Conservation (phyloP, 2,329 filamentous ascomycete genomes). For the Stachybotrys elegans region DNA sequence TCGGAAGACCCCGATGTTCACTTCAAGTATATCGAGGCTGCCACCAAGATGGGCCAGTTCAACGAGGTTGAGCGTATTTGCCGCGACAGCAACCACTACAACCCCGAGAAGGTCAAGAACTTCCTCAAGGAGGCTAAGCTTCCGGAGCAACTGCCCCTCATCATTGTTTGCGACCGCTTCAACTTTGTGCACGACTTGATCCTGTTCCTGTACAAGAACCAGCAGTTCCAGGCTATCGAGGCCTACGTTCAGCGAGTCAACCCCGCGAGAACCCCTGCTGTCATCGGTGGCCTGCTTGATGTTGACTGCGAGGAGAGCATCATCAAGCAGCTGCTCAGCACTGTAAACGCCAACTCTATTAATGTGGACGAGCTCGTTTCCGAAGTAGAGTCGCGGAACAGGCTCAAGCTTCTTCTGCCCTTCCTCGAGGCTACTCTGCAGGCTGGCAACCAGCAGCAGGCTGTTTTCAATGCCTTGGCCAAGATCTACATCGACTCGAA, state of each 20-base stretch:
- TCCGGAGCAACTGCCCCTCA: constrained; percentile 87
- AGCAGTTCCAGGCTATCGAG: constrained; percentile 98
- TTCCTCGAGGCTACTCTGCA: constrained; percentile 93
- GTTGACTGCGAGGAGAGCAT: constrained; percentile 96
- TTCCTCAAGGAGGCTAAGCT: constrained; percentile 96
- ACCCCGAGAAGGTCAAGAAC: constrained; percentile 96
- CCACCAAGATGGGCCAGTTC: constrained; percentile 87
- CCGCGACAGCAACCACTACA: constrained; percentile 85
- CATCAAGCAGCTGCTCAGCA: constrained; percentile 85
- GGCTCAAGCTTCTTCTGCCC: constrained; percentile 88
- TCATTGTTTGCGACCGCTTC: constrained; percentile 99
- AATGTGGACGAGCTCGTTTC: constrained; percentile 91
- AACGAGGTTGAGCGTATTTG: constrained; percentile 97
- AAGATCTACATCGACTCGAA: constrained; percentile 99
- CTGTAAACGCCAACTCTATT: constrained; percentile 77
- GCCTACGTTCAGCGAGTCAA: constrained; percentile 97
- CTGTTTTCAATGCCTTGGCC: constrained; percentile 92
- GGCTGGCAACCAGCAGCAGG: constrained; percentile 89
- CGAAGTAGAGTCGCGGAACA: constrained; percentile 94
- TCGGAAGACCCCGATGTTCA: constrained; percentile 93
- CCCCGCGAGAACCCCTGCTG: constrained; percentile 81
- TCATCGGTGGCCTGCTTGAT: constrained; percentile 88
- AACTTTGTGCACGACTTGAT: constrained; percentile 98
- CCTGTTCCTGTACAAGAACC: constrained; percentile 95
- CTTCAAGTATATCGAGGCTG: constrained; percentile 99